phyloP scores from a whole-genome alignment of 805 yeast genomes.

The Isabelozyma rhagii region DNA sequence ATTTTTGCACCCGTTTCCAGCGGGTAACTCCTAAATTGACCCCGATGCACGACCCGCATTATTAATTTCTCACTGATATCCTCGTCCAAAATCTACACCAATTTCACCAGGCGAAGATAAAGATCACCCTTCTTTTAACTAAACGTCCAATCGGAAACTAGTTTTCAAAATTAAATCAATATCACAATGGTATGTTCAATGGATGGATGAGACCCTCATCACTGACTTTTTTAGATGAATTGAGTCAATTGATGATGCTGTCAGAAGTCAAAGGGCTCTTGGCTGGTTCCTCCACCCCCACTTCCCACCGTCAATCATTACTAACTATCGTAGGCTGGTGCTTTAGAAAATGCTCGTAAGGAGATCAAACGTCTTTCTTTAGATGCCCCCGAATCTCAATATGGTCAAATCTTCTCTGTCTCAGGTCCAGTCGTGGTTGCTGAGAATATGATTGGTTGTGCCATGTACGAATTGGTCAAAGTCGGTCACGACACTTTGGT shows the following conservation, averaged over 20 bases:
- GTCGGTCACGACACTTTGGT: conserved; percentile 97
- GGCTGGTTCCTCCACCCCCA: background rate
- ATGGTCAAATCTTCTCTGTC: conserved; percentile 89
- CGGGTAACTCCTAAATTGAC: background rate
- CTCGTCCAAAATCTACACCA: background rate
- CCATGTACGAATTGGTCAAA: conserved; percentile 98
- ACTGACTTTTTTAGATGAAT: background rate
- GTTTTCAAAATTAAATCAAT: background rate
- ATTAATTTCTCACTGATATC: background rate
- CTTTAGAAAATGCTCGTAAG: conserved; percentile 94
- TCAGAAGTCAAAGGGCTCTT: background rate
- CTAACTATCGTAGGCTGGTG: conserved; percentile 70
- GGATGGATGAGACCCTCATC: background rate
- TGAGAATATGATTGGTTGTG: conserved; percentile 98
- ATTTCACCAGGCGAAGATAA: background rate
- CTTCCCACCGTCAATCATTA: conserved; percentile 6
- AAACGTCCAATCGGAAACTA: background rate
- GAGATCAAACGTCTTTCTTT: conserved; percentile 82
- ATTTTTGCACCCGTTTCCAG: background rate
- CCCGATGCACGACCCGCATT: background rate
- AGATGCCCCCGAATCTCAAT: conserved; percentile 71
- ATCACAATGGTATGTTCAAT: background rate
- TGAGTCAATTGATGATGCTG: background rate
- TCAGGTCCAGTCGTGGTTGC: conserved; percentile 98
- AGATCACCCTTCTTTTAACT: background rate